These are phyloP conservation scores for Fusarium zealandicum DNA, from an alignment of 2,329 filamentous ascomycete genomes.

Conservation along the genomic window DNA sequence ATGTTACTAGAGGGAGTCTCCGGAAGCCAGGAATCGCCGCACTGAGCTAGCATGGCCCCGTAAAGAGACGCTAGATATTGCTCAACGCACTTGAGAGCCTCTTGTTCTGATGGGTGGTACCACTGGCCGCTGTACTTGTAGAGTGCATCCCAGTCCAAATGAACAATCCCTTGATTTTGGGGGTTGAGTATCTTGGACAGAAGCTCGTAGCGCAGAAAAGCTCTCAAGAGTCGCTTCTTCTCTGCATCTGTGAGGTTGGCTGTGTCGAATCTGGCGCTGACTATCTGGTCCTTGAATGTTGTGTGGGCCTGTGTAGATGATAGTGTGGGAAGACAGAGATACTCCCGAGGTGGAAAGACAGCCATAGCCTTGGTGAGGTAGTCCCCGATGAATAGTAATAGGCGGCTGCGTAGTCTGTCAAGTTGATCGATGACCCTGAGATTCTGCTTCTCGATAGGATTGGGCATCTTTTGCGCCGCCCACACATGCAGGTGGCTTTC, in stretches of 20 bases:
- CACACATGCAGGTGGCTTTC: neutral
- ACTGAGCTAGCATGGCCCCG: conserved; percentile 19
- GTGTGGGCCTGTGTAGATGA: neutral
- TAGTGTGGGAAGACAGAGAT: conserved; percentile 17
- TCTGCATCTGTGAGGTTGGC: conserved; percentile 1
- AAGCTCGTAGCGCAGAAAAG: conserved; percentile 22
- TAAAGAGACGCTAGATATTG: conserved; percentile 16
- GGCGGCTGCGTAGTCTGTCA: conserved; percentile 4
- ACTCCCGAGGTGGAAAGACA: conserved; percentile 20
- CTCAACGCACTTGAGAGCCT: conserved; percentile 11
- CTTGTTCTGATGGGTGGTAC: neutral
- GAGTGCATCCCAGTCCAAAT: neutral
- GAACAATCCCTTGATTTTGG: neutral
- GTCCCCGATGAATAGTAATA: conserved; percentile 23
- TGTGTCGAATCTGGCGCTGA: conserved; percentile 13
- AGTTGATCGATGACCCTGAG: neutral
- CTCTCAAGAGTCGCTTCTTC: conserved; percentile 11
- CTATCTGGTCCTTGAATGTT: conserved; percentile 5
- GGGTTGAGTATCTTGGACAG: conserved; percentile 1
- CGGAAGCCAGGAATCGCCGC: conserved; percentile 20
- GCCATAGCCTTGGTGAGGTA: conserved; percentile 29
- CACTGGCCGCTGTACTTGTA: neutral
- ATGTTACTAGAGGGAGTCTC: neutral
- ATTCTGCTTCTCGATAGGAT: conserved; percentile 3
- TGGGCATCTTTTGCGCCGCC: neutral